A percentile compares a stretch with the other conserved stretches of the same genome.
Conservation (phyloP, 139 green algal genomes). For the Coelastrella sp. region DNA sequence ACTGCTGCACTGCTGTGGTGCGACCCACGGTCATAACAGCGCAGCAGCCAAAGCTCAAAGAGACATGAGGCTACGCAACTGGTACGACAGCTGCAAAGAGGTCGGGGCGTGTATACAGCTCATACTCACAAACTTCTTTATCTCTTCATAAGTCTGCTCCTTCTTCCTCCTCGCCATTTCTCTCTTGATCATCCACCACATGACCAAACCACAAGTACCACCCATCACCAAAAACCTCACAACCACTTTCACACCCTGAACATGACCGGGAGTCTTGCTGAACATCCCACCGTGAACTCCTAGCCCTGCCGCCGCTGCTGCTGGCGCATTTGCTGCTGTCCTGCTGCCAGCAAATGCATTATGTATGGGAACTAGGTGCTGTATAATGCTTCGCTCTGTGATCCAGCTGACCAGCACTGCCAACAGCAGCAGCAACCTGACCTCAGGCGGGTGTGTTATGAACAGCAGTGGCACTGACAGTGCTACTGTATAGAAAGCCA, state of each 20-base stretch:
- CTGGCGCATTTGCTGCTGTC: background rate
- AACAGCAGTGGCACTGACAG: conserved; percentile 31
- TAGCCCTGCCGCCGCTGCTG: background rate
- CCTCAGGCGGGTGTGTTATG: conserved; percentile 19
- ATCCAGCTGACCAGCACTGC: background rate
- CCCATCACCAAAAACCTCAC: conserved; percentile 21
- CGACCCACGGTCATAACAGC: no score
- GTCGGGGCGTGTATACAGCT: background rate
- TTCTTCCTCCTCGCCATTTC: background rate
- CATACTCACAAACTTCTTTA: conserved; percentile 3
- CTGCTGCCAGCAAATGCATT: background rate
- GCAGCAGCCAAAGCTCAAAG: no score
- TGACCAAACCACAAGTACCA: background rate
- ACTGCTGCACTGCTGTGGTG: no score
- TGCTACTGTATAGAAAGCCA: background rate
- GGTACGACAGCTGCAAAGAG: background rate
- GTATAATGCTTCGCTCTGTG: background rate
- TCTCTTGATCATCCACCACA: conserved; percentile 28
- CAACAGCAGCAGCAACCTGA: conserved; percentile 19
- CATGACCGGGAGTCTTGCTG: background rate
- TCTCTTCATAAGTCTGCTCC: background rate
- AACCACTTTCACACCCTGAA: conserved; percentile 20
- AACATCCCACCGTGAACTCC: background rate
- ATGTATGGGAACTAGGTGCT: conserved; percentile 3
- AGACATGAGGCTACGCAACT: no score